These are phyloP conservation scores for Fusarium torreyae DNA, from an alignment of 2,329 filamentous ascomycete species.

Conservation along the genomic window DNA sequence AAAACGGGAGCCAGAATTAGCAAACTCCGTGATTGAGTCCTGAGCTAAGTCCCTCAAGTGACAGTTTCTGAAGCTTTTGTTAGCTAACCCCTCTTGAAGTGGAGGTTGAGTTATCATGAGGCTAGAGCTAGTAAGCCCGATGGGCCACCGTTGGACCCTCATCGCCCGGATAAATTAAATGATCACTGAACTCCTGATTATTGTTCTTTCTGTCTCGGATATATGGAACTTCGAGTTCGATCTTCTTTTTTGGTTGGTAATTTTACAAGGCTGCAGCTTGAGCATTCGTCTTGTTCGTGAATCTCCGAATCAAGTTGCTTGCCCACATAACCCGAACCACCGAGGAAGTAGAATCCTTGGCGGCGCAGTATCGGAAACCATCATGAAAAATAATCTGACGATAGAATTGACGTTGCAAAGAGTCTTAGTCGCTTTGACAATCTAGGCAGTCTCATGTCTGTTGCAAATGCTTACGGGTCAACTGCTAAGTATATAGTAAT, in stretches of 20 bases:
- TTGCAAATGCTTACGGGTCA: neutral
- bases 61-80: neutral
- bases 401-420: no score
- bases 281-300: no score
- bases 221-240: no score
- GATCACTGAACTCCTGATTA: neutral
- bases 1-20: neutral
- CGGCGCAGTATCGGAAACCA: no score
- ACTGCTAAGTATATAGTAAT: neutral
- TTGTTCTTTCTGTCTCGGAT: neutral
- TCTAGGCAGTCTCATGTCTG: neutral
- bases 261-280: no score
- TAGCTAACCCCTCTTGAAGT: conserved; percentile 1
- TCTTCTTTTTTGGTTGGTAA: neutral
- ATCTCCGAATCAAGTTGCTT: no score
- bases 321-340: no score
- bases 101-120: conserved; percentile 20
- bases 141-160: conserved; percentile 6
- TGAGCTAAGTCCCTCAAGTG: neutral
- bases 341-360: no score
- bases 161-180: neutral
- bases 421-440: neutral
- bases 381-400: no score
- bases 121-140: conserved; percentile 20
- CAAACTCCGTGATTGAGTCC: neutral